Base-by-base conservation (phyloP, 2,329 filamentous ascomycete species). In the Ascochyta lentis region DNA sequence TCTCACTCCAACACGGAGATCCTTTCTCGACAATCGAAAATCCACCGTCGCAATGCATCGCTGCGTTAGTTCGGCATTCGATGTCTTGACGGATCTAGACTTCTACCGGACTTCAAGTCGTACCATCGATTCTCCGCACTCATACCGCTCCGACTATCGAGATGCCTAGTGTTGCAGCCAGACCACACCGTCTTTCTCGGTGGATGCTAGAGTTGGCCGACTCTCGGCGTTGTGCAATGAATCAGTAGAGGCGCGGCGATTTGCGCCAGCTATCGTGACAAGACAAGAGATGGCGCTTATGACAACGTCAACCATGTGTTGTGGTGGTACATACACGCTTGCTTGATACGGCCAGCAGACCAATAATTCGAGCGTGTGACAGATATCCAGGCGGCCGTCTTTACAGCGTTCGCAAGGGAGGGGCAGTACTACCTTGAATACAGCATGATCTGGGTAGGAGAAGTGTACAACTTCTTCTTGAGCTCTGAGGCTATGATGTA, bases 211-310 rank as follows among this genome's bases (percentile, higher is more conserved):
- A 16, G 31, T 34, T 39, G 35, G 41, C 54, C 44, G 47, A 42
- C 24, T 33, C 19, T 44, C 49, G 52, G 41, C 58, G 54, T 47
- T 40, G 45, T 33, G 29, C 46, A 43, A 54, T 56, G 55, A 64
- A 54, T 53, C 58, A 39, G 58, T 40, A 53, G 51, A 63, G 62
- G 58, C 60, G 62, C 56, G 63, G 58, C 43, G 34, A 34, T 23
- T 12, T 38, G 19, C 10, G 34, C 31, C 33, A 53, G 44, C 49
- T 22, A 22, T 47, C 15, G 15, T 45, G 35, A 45, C 48, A 41
- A 43, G 19, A 44, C 16, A 35, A 7, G 13, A 8, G 9, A 34
- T 54, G 41, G 42, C 26, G 47, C 42, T 51, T 9, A 23, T 37
- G 53, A 47, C 31, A 10, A 42, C 15, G 19, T 47, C 33, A 10